Evolutionary conservation across 768 basidiomycete genomes (phyloP).

Genomic region (Dictyophora rubrovolvata): DNA sequence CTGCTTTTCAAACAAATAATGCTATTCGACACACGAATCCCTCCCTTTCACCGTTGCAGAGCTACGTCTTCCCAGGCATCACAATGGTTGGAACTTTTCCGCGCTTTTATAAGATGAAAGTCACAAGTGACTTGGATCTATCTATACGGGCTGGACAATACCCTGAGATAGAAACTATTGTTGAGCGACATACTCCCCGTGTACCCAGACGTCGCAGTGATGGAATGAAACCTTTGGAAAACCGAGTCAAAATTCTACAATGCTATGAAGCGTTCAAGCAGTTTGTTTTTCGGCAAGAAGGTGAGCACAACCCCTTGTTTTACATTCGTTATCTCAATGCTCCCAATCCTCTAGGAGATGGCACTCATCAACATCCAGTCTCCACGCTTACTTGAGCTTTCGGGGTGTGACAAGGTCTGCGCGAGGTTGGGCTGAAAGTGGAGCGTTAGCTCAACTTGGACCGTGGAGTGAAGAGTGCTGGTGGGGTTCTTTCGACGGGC

Average conservation of each 20-base stretch:
- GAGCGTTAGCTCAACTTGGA: too few species aligned
- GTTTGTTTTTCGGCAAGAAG: too few species aligned
- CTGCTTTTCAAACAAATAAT: constrained; percentile 12
- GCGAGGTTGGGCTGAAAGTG: too few species aligned
- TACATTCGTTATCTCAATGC: too few species aligned
- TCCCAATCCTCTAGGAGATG: too few species aligned
- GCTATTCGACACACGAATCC: neutral
- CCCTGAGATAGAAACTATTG: constrained; percentile 12
- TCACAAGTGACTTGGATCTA: constrained; percentile 17
- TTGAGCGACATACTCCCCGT: constrained; percentile 12
- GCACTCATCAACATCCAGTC: too few species aligned
- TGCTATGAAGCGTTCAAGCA: constrained; percentile 16
- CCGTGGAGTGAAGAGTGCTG: too few species aligned
- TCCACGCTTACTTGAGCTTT: too few species aligned
- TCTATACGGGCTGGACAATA: constrained; percentile 12
- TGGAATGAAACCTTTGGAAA: constrained; percentile 15
- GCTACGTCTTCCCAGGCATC: constrained; percentile 20
- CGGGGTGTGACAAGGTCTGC: too few species aligned
- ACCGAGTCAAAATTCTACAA: constrained; percentile 7
- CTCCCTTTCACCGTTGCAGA: constrained; percentile 9
- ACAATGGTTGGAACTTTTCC: constrained; percentile 25
- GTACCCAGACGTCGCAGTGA: constrained; percentile 12
- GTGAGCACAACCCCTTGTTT: too few species aligned
- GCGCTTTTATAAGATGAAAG: constrained; percentile 26
- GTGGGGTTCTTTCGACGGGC: too few species aligned